Conservation (phyloP, 2,329 filamentous ascomycete species). For the Calycina marina region DNA sequence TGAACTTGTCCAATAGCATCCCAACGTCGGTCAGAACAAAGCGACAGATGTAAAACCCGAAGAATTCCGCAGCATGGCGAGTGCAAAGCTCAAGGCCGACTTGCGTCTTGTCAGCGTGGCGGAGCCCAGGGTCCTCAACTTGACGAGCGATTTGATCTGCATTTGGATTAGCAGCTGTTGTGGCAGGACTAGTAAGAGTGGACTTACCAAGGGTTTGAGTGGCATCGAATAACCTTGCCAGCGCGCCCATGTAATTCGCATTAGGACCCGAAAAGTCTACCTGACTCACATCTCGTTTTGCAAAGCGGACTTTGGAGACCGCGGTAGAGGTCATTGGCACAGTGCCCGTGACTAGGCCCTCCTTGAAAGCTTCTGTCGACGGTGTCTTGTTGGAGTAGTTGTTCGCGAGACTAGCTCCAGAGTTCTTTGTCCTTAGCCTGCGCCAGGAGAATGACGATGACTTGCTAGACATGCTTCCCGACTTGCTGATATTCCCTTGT, state of each 20-base stretch:
- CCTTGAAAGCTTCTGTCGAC: conserved; percentile 35
- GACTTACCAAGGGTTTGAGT: conserved; percentile 78
- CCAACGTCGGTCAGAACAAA: conserved; percentile 82
- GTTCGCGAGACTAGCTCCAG: conserved; percentile 42
- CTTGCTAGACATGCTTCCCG: conserved; percentile 54
- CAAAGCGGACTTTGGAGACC: conserved; percentile 47
- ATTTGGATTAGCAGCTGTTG: conserved; percentile 16
- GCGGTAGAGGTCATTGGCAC: conserved; percentile 57
- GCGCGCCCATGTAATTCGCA: conserved; percentile 76
- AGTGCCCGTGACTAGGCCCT: conserved; percentile 53
- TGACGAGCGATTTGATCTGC: conserved; percentile 89
- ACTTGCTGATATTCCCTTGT: conserved; percentile 31
- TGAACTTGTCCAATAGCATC: conserved; percentile 84
- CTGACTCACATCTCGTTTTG: conserved; percentile 54
- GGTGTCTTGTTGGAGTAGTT: conserved; percentile 33
- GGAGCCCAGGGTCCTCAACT: conserved; percentile 86
- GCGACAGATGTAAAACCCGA: conserved; percentile 89
- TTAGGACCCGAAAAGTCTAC: conserved; percentile 71
- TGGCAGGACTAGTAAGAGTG: not conserved
- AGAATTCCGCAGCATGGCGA: conserved; percentile 90
- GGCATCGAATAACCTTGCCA: conserved; percentile 85
- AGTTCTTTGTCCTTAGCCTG: conserved; percentile 80
- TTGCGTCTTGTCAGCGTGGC: conserved; percentile 83
- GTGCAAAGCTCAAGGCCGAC: conserved; percentile 90
- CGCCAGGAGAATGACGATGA: conserved; percentile 78